Percentiles rank a stretch among this genome's conserved stretches.
Conservation (phyloP, 805 yeast genomes). For the Pichia manshurica region DNA sequence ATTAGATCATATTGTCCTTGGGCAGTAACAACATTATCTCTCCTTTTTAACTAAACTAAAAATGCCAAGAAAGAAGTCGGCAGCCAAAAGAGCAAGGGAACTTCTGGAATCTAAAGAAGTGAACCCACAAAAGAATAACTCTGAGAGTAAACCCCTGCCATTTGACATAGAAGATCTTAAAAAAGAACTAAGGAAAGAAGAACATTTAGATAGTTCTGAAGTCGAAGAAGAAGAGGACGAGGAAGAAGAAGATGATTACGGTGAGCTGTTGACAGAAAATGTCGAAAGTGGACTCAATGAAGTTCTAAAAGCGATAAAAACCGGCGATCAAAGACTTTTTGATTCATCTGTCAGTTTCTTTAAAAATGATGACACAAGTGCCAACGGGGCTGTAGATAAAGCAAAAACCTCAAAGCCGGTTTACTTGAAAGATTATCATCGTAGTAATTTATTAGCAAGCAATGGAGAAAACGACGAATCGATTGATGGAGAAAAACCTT, state of each 20-base stretch:
- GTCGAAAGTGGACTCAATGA: constrained; percentile 74
- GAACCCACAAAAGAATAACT: background rate
- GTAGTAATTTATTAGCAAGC: constrained; percentile 63
- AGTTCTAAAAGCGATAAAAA: constrained; percentile 64
- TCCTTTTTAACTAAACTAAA: no score
- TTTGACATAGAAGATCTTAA: constrained; percentile 15
- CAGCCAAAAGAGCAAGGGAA: constrained; percentile 63
- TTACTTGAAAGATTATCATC: constrained; percentile 86
- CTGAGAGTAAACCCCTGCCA: constrained; percentile 8
- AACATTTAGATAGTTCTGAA: constrained; percentile 27
- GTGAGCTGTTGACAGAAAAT: constrained; percentile 79
- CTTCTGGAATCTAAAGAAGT: constrained; percentile 20
- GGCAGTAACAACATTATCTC: no score
- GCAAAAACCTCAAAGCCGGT: constrained; percentile 61
- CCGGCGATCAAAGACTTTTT: constrained; percentile 58
- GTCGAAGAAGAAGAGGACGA: constrained; percentile 9
- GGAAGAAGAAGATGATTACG: constrained; percentile 88
- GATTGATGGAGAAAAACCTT: constrained; percentile 58
- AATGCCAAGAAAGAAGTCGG: constrained; percentile 88
- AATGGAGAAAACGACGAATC: constrained; percentile 52
- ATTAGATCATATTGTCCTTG: no score
- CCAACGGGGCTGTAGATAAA: constrained; percentile 28
- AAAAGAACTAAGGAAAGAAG: constrained; percentile 21
- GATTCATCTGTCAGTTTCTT: constrained; percentile 72
- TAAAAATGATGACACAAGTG: constrained; percentile 57